A percentile compares a stretch with the other conserved stretches of the same genome.
These are phyloP conservation scores for Diaporthe helianthi DNA, from an alignment of 2,329 filamentous ascomycete genomes.

Conservation along the genomic window DNA sequence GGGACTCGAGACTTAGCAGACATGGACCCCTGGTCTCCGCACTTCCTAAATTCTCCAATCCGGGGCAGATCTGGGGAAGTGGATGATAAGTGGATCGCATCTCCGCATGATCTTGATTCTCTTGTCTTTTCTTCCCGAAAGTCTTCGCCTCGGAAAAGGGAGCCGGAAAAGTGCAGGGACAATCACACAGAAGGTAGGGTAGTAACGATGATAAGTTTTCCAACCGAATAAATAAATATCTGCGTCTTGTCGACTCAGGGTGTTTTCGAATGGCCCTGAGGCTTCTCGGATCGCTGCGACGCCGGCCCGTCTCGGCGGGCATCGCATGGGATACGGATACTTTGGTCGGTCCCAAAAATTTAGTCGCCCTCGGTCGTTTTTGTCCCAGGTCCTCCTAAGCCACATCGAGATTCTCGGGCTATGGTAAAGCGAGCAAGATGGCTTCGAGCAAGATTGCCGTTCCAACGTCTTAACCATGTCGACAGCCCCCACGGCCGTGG, in stretches of 20 bases:
- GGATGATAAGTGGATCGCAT: neutral
- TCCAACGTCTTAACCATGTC: neutral
- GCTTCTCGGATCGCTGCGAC: neutral
- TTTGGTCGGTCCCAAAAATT: constrained; percentile 5
- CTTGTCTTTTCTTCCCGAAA: neutral
- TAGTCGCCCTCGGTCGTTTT: constrained; percentile 9
- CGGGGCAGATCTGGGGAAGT: constrained; percentile 26
- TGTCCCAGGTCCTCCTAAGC: neutral
- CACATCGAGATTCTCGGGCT: neutral
- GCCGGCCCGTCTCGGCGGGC: neutral
- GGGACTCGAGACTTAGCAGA: constrained; percentile 19
- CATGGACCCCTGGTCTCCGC: constrained; percentile 19
- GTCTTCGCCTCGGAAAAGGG: constrained; percentile 8
- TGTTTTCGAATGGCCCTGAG: neutral
- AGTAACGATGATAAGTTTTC: neutral
- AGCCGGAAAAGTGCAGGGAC: constrained; percentile 16
- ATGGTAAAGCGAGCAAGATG: constrained; percentile 2
- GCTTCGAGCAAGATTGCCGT: neutral
- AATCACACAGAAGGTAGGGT: constrained; percentile 19
- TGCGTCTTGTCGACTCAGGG: neutral
- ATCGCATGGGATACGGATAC: no score
- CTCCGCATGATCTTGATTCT: constrained; percentile 12
- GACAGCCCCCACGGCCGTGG: neutral
- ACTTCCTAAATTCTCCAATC: constrained; percentile 15
- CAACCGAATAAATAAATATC: neutral